Evolutionary conservation across 2,329 filamentous ascomycete genomes (phyloP), one percentile per base, ranked within the genome.

Genomic region (Diplodia intermedia): DNA sequence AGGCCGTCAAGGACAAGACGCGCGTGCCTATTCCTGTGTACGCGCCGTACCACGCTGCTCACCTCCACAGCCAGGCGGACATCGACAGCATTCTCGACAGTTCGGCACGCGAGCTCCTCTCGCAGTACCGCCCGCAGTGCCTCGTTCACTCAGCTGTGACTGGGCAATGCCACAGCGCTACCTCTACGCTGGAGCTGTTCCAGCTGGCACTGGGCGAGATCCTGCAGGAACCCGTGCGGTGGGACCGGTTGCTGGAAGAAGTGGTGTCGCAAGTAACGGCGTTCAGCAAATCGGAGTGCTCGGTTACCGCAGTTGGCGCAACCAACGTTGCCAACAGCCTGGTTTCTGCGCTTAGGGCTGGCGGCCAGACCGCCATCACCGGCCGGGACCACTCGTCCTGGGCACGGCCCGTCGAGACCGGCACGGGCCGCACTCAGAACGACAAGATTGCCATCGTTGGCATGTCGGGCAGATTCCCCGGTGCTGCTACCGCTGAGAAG

Each of bases 381-480:
- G 75, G 81, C 20, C 75, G 79, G 36, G 83, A 84, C 73, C 80
- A 84, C 71, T 78, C 77, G 18, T 73, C 78, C 2, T 86, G 84
- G 83, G 70, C 70, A 3, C 72, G 75, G n/a, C 71, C 70, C 5
- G 68, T 73, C 31, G 73, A 71, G 63, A 75, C 71, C 68, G 57
- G 60, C 43, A 50, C 56, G 26, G 83, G 80, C 61, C 82, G 82
- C 69, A 84, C 80, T 36, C 82, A 85, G 70, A 84, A 86, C 73
- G 86, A 88, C 76, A 94, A 93, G 78, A 87, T 97, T 70, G 93
- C 93, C 68, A 93, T 97, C 70, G 90, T 97, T 40, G 93, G 93
- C 65, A 91, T 93, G 86, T 87, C 91, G 55, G 91, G 91, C 62
- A 86, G 91, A 62, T 93, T 92, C 77, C 91, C 91, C 1, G 89